Evolutionary conservation across 495 filamentous ascomycete species (phyloP).

Genomic region (Hypoxylon trugodes): DNA sequence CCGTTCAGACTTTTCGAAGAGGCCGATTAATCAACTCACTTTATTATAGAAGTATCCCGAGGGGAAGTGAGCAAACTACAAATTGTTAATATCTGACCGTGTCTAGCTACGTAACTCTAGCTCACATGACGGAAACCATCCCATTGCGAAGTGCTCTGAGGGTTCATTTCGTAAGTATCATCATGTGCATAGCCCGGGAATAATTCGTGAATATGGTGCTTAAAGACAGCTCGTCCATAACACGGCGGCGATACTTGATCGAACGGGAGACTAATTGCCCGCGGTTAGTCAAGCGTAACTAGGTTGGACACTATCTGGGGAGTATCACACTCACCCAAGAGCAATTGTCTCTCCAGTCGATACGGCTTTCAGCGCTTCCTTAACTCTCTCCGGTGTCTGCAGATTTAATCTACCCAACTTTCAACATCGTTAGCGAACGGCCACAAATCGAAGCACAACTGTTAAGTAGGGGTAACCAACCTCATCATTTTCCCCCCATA

Average conservation of each 20-base stretch:
- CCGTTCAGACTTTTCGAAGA: background rate
- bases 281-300: background rate
- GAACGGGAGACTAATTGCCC: slow-evolving; percentile 59
- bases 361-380: slow-evolving; percentile 55
- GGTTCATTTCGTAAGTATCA: slow-evolving; percentile 72
- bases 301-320: background rate
- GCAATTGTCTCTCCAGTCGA: slow-evolving; percentile 55
- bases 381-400: slow-evolving; percentile 58
- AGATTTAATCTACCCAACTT: slow-evolving; percentile 59
- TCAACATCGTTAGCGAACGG: background rate
- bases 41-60: slow-evolving; percentile 62
- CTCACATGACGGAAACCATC: slow-evolving; percentile 71
- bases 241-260: slow-evolving; percentile 57
- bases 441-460: background rate
- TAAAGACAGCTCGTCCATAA: slow-evolving; percentile 46
- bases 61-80: slow-evolving; percentile 52
- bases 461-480: slow-evolving; percentile 38
- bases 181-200: slow-evolving; percentile 60
- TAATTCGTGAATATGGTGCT: slow-evolving; percentile 57
- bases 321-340: slow-evolving; percentile 49
- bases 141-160: slow-evolving; percentile 76
- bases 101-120: background rate
- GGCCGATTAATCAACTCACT: slow-evolving; percentile 21
- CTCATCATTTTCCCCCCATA: slow-evolving; percentile 69
- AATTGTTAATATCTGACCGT: background rate